phyloP scores from a whole-genome alignment of 768 basidiomycete genomes.

The Lenzites betulinus region DNA sequence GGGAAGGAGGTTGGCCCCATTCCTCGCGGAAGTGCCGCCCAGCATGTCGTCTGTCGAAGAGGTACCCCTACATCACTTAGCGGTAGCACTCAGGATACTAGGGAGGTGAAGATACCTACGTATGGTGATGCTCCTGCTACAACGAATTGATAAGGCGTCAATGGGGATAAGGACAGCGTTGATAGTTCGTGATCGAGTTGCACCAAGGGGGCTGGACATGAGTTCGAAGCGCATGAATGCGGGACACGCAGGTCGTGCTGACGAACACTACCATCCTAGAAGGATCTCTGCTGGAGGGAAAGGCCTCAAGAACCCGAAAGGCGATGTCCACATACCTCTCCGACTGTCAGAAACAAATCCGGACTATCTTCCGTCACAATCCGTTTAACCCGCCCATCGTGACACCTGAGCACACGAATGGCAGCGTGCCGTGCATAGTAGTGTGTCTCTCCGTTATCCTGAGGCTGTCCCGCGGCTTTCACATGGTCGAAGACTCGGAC shows the following conservation, averaged over 20 bases:
- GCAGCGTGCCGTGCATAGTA: slow-evolving; percentile 51
- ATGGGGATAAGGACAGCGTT: slow-evolving; percentile 71
- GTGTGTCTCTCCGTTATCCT: slow-evolving; percentile 44
- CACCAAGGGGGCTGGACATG: slow-evolving; percentile 75
- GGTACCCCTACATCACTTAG: slow-evolving; percentile 56
- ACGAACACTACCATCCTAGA: slow-evolving; percentile 81
- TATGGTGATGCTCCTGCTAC: slow-evolving; percentile 81
- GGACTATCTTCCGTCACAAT: slow-evolving; percentile 81
- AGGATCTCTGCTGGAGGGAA: background rate
- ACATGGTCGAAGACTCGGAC: slow-evolving; percentile 78
- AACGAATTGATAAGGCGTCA: slow-evolving; percentile 82
- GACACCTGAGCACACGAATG: slow-evolving; percentile 65
- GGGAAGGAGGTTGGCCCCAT: slow-evolving; percentile 63
- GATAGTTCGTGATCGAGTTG: slow-evolving; percentile 66
- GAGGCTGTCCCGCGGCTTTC: slow-evolving; percentile 35
- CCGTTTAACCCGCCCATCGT: slow-evolving; percentile 71
- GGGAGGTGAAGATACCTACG: slow-evolving; percentile 48
- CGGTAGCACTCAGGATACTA: slow-evolving; percentile 6
- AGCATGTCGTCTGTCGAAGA: slow-evolving; percentile 81
- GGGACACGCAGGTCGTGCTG: slow-evolving; percentile 81
- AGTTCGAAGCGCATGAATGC: slow-evolving; percentile 58
- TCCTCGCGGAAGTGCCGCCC: slow-evolving; percentile 62
- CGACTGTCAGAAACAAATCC: slow-evolving; percentile 74
- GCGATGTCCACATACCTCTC: slow-evolving; percentile 55
- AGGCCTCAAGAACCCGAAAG: background rate